These are phyloP conservation scores for Citrus cavaleriei DNA, from an alignment of 345 rosid genomes.

Conservation along the genomic window DNA sequence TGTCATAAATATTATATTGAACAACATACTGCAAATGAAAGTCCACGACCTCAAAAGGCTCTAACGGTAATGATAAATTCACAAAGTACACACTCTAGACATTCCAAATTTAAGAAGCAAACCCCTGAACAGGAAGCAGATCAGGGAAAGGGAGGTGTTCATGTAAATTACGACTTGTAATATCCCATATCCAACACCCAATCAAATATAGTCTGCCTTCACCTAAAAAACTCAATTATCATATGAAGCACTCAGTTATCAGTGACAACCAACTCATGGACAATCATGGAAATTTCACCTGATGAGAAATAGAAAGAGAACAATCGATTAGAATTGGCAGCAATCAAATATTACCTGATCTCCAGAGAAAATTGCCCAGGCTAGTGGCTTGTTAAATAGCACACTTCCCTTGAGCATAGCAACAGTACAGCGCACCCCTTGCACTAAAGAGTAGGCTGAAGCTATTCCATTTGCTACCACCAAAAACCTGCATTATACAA, in stretches of 20 bases:
- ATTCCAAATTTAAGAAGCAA: neutral
- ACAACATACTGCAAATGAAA: neutral
- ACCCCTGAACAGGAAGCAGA: neutral
- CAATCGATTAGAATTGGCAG: neutral
- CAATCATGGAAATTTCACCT: slow-evolving; percentile 1
- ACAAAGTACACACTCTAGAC: neutral
- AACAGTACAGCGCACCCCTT: slow-evolving; percentile 70
- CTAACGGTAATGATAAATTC: neutral
- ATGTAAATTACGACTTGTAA: too few species aligned
- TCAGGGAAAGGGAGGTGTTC: neutral
- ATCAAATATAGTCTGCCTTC: neutral
- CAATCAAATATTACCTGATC: slow-evolving; percentile 60
- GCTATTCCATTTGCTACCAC: slow-evolving; percentile 71
- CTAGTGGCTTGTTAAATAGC: slow-evolving; percentile 67
- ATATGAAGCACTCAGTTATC: neutral
- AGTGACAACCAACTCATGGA: neutral
- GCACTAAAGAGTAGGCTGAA: slow-evolving; percentile 70
- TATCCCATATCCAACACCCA: neutral
- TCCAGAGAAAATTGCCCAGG: slow-evolving; percentile 83
- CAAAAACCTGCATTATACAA: slow-evolving; percentile 54
- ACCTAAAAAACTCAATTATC: neutral
- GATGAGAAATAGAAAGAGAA: neutral
- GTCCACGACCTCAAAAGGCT: neutral
- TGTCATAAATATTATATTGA: neutral
- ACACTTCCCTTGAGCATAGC: slow-evolving; percentile 57